These are phyloP conservation scores for Persicaria tinctoria DNA, from an alignment of 148 eudicot species.

Conservation along the genomic window DNA sequence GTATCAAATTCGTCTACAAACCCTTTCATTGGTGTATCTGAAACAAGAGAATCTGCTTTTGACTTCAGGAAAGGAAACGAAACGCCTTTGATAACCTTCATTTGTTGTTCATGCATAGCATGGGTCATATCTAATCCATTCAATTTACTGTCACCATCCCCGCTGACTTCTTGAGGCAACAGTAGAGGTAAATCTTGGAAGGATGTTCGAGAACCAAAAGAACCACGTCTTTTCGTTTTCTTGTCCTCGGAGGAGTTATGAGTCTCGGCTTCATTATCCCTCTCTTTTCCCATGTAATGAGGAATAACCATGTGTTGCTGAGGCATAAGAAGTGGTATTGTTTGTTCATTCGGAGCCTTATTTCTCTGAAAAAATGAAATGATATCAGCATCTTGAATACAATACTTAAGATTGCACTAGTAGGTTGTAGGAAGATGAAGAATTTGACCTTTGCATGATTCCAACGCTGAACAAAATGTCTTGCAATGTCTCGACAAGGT, in stretches of 20 bases:
- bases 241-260: constrained; percentile 24
- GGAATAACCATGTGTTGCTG: constrained; percentile 99
- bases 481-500: constrained; percentile 91
- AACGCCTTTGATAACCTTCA: constrained; percentile 43
- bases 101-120: constrained; percentile 45
- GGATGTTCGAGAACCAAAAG: constrained; percentile 68
- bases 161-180: constrained; percentile 77
- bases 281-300: constrained; percentile 66
- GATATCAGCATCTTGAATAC: constrained; percentile 8
- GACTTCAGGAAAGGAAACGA: constrained; percentile 67
- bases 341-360: constrained; percentile 88
- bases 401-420: neutral
- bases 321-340: constrained; percentile 91
- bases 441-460: constrained; percentile 85
- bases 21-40: constrained; percentile 85
- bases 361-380: constrained; percentile 60
- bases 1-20: constrained; percentile 71
- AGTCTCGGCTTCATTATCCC: constrained; percentile 34
- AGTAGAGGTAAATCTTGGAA: constrained; percentile 85
- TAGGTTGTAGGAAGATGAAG: constrained; percentile 3
- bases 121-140: constrained; percentile 31
- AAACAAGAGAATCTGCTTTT: constrained; percentile 47
- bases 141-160: constrained; percentile 34
- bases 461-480: constrained; percentile 99
- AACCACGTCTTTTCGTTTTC: constrained; percentile 45